A percentile compares a stretch with the other conserved stretches of the same genome.
phyloP scores from a whole-genome alignment of 2,329 filamentous ascomycete genomes.

The Geoglossum cookeanum region DNA sequence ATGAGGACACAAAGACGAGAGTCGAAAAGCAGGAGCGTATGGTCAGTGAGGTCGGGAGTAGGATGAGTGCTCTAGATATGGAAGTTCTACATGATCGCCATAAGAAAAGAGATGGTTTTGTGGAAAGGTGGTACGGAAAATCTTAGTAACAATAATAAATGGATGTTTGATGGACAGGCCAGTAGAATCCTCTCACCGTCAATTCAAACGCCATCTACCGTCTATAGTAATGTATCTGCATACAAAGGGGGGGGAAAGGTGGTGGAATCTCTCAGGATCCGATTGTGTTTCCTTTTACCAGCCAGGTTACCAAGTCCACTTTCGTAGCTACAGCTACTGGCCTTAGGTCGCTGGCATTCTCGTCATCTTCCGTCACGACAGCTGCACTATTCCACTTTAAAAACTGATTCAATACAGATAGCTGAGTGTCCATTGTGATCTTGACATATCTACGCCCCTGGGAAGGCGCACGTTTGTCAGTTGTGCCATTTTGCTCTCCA shows the following conservation, averaged over 20 bases:
- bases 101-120: conserved; percentile 1
- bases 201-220: not conserved
- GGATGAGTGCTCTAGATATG: not conserved
- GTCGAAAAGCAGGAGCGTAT: not conserved
- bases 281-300: conserved; percentile 46
- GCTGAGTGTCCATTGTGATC: conserved; percentile 77
- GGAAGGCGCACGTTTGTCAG: conserved; percentile 7
- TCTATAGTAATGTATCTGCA: too few relatives aligned
- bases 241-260: too few relatives aligned
- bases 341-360: conserved; percentile 41
- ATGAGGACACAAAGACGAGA: not conserved
- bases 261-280: not conserved
- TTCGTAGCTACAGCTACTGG: conserved; percentile 87
- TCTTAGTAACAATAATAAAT: not conserved
- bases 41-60: not conserved
- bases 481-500: conserved; percentile 10
- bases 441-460: conserved; percentile 59
- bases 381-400: conserved; percentile 97
- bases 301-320: conserved; percentile 83
- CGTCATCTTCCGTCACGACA: conserved; percentile 64
- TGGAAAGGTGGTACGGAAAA: not conserved
- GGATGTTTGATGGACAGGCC: not conserved
- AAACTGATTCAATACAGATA: conserved; percentile 72
- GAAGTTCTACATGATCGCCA: not conserved
- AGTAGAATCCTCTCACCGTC: not conserved